Percentiles rank a stretch among this genome's conserved stretches.
These are phyloP conservation scores for Paramecium bursaria DNA, from an alignment of 73 alveolate genomes.

Conservation along the genomic window DNA sequence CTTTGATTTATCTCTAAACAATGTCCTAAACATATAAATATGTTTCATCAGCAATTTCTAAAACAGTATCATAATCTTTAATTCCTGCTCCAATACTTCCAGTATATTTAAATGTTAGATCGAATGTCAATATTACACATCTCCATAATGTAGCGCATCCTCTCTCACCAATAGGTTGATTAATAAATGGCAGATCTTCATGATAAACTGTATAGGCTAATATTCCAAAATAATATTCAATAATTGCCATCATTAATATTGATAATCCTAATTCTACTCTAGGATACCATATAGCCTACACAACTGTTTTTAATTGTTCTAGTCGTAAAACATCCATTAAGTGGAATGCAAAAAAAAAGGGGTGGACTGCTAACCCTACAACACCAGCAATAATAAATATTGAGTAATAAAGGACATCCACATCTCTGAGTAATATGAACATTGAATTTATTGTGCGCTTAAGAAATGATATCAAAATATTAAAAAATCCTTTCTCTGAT, in stretches of 20 bases:
- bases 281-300: slow-evolving; percentile 91
- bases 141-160: slow-evolving; percentile 84
- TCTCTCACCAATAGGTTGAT: slow-evolving; percentile 69
- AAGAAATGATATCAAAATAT: background rate
- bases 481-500: background rate
- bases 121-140: slow-evolving; percentile 85
- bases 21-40: slow-evolving; percentile 14
- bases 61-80: slow-evolving; percentile 63
- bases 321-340: slow-evolving; percentile 87
- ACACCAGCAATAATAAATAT: slow-evolving; percentile 86
- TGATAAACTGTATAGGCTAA: slow-evolving; percentile 85
- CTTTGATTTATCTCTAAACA: background rate
- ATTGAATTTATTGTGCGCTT: background rate
- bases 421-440: slow-evolving; percentile 59
- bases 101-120: slow-evolving; percentile 89
- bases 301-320: slow-evolving; percentile 87
- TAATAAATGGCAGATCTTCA: slow-evolving; percentile 72
- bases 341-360: slow-evolving; percentile 89
- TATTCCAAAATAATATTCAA: slow-evolving; percentile 89
- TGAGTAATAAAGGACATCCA: slow-evolving; percentile 76
- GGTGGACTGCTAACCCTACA: slow-evolving; percentile 86
- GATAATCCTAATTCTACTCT: slow-evolving; percentile 90
- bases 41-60: slow-evolving; percentile 61
- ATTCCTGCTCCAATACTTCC: slow-evolving; percentile 91
- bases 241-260: slow-evolving; percentile 84